Base-by-base conservation (phyloP, 1,139 yeast genomes). In the Pichia sp. region DNA sequence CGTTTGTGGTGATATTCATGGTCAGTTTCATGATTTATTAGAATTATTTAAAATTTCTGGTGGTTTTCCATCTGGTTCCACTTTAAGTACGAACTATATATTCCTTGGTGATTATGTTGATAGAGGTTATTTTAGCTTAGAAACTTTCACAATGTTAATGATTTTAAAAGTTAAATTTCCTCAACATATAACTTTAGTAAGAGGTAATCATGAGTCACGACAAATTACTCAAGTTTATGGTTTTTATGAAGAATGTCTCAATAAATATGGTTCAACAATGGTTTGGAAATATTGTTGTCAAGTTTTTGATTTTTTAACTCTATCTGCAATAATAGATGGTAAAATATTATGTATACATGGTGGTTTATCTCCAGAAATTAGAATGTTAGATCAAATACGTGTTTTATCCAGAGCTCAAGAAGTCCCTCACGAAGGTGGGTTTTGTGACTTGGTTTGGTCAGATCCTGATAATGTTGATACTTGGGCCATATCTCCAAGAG, bases 401-500 rank as follows among this genome's bases (percentile, higher is more conserved):
- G 96, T 91, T 19, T 75, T 93, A 55, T 87, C 96, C 52, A 79
- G 99, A 64, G 98, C 98, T n/a, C 98, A 93, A 70, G 99, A 93
- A 70, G 97, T 93, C 51, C 99, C 99, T 2, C 99, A 93, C 68
- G 99, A 93, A 70, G 99, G 99, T 58, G 97, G 98, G 4, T 93
- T 93, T 70, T 93, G 98, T 66, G 99, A 93, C 68, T 77, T 93
- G 62, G 90, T 93, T 39, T 93, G 99, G 99, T 84, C 95, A 30
- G 99, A 93, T 66, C 99, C 99, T 4, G 99, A 93, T 67, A 95
- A 91, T 62, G 96, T 91, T 44, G 96, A 90, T 58, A 88, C 96
- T 25, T 93, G 99, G 99, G 96, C 96, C 18, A 96, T 93, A n/a
- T 85, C 96, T 45, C 97, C 98, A 27, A 79, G 99, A 67, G 99